These are phyloP conservation scores for Aspergillus leporis DNA, from an alignment of 495 filamentous ascomycete species.

Conservation along the genomic window DNA sequence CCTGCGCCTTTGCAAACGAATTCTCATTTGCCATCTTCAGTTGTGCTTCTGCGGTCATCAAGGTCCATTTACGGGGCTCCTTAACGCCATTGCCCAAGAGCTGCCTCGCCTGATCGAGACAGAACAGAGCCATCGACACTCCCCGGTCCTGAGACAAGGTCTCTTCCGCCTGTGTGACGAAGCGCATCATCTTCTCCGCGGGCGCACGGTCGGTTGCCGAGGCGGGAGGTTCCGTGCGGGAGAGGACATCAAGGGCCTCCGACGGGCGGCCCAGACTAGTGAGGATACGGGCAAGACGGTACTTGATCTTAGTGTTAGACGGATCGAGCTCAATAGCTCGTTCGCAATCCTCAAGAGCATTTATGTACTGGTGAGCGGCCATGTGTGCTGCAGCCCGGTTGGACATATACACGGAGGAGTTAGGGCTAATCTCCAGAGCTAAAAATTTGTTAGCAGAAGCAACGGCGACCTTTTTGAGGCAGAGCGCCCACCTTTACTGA, in stretches of 20 bases:
- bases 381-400: constrained; percentile 96
- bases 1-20: constrained; percentile 86
- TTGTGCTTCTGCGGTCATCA: constrained; percentile 92
- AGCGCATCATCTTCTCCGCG: constrained; percentile 79
- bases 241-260: constrained; percentile 82
- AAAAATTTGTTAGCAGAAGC: constrained; percentile 16
- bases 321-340: constrained; percentile 79
- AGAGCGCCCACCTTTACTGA: constrained; percentile 76
- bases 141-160: constrained; percentile 67
- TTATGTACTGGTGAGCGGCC: constrained; percentile 70
- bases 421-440: constrained; percentile 74
- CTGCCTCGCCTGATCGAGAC: constrained; percentile 84
- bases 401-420: constrained; percentile 83
- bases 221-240: constrained; percentile 60
- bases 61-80: constrained; percentile 86
- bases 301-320: constrained; percentile 78
- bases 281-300: constrained; percentile 85
- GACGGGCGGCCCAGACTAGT: constrained; percentile 80
- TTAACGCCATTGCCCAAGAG: constrained; percentile 69
- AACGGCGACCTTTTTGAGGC: constrained; percentile 2
- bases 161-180: constrained; percentile 78
- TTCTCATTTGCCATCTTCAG: constrained; percentile 90
- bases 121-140: constrained; percentile 89
- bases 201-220: constrained; percentile 78
- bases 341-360: constrained; percentile 83